These are phyloP conservation scores for Colletotrichum sp. DNA, from an alignment of 2,329 filamentous ascomycete species.

Conservation along the genomic window DNA sequence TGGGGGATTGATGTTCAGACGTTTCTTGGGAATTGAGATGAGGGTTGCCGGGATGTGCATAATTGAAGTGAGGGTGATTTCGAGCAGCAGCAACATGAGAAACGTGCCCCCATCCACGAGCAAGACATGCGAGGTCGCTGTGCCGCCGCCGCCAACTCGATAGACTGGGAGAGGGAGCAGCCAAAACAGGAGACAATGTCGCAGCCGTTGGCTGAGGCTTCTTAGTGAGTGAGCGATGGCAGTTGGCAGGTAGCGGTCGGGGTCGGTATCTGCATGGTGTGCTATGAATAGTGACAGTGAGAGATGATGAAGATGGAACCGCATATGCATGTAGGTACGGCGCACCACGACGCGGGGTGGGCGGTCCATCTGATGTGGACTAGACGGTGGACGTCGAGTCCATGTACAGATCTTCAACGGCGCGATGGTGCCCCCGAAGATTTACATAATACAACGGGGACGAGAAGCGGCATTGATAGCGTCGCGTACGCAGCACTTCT, in stretches of 20 bases:
- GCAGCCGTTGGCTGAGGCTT: background rate
- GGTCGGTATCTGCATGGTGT: background rate
- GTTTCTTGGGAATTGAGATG: background rate
- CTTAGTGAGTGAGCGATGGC: background rate
- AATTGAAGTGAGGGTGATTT: background rate
- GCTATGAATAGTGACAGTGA: constrained; percentile 1
- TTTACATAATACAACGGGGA: background rate
- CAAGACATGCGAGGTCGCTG: background rate
- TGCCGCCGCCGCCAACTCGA: background rate
- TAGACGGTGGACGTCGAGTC: background rate
- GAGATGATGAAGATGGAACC: background rate
- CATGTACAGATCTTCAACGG: background rate
- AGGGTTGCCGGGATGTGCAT: background rate
- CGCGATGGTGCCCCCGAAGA: background rate
- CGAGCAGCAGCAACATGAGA: background rate
- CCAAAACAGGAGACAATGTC: background rate
- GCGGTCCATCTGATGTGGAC: background rate
- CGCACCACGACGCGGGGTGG: background rate
- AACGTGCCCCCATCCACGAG: background rate
- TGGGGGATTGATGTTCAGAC: background rate
- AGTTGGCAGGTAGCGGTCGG: background rate
- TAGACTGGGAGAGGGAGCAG: background rate
- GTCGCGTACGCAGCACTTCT: background rate
- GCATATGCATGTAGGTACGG: background rate
- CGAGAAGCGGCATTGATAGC: background rate